A percentile compares a stretch with the other conserved stretches of the same genome.
Evolutionary conservation across 495 filamentous ascomycete genomes (phyloP).

Genomic region (Polyplosphaeria fusca): DNA sequence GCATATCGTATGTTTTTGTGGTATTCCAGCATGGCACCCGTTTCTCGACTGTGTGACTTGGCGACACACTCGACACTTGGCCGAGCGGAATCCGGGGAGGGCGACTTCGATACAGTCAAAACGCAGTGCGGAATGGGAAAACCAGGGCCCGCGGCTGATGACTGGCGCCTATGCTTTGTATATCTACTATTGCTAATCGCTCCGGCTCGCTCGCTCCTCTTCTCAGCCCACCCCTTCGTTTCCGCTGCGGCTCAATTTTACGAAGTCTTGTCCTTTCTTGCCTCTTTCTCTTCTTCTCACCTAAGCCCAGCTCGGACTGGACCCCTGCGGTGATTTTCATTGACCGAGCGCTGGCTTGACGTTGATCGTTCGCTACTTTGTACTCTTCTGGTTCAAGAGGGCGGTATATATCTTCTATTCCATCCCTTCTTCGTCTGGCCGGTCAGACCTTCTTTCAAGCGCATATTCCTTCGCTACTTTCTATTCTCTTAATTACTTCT

Average conservation of each 20-base stretch:
- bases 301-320: slow-evolving; percentile 4
- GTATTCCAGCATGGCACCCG: neutral
- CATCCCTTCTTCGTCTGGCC: slow-evolving; percentile 9
- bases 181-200: slow-evolving; percentile 1
- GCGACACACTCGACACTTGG: slow-evolving; percentile 7
- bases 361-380: slow-evolving; percentile 11
- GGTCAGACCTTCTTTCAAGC: neutral
- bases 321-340: neutral
- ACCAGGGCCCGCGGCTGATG: too few species aligned
- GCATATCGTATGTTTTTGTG: too few species aligned
- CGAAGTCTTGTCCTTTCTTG: neutral
- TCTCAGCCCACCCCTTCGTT: neutral
- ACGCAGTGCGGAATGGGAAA: too few species aligned
- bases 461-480: neutral
- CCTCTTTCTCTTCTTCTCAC: neutral
- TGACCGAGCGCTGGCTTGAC: neutral
- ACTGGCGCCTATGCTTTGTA: too few species aligned
- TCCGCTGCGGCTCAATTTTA: too few species aligned
- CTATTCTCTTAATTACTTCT: neutral
- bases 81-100: neutral
- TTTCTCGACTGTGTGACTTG: slow-evolving; percentile 25
- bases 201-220: neutral
- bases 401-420: slow-evolving; percentile 1
- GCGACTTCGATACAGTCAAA: too few species aligned
- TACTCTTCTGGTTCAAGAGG: neutral